These are phyloP conservation scores for Monilinia aucupariae DNA, from an alignment of 2,329 filamentous ascomycete genomes.

Conservation along the genomic window DNA sequence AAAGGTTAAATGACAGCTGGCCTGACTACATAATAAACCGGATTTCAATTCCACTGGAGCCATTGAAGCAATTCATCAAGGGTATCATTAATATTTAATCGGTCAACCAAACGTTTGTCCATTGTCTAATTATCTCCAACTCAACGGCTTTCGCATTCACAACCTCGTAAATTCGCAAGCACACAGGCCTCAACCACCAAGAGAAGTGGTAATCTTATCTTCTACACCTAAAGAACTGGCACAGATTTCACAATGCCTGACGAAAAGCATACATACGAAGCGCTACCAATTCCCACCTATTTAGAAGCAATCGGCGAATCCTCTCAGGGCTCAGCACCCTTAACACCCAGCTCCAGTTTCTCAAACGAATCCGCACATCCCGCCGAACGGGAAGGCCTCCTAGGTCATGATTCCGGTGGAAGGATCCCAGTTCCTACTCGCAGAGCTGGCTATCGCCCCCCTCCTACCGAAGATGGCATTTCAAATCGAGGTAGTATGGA, in stretches of 20 bases:
- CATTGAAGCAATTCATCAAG: neutral
- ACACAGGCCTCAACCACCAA: constrained; percentile 8
- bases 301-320: constrained; percentile 68
- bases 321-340: constrained; percentile 57
- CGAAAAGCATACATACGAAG: constrained; percentile 54
- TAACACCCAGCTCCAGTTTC: constrained; percentile 46
- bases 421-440: constrained; percentile 39
- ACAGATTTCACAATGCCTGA: constrained; percentile 37
- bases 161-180: neutral
- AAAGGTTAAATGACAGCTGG: constrained; percentile 29
- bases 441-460: constrained; percentile 63
- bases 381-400: constrained; percentile 71
- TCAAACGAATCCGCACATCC: constrained; percentile 60
- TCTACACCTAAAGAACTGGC: neutral
- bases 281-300: constrained; percentile 73
- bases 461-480: constrained; percentile 72
- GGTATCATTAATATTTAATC: neutral
- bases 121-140: neutral
- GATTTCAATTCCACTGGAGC: neutral
- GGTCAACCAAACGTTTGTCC: neutral
- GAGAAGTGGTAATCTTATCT: constrained; percentile 3
- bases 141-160: constrained; percentile 3
- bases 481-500: constrained; percentile 34
- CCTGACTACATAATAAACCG: constrained; percentile 22
- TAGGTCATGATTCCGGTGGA: constrained; percentile 48